A percentile compares a stretch with the other conserved stretches of the same genome.
Conservation (phyloP, 768 basidiomycete genomes). For the Mrakia gelida region DNA sequence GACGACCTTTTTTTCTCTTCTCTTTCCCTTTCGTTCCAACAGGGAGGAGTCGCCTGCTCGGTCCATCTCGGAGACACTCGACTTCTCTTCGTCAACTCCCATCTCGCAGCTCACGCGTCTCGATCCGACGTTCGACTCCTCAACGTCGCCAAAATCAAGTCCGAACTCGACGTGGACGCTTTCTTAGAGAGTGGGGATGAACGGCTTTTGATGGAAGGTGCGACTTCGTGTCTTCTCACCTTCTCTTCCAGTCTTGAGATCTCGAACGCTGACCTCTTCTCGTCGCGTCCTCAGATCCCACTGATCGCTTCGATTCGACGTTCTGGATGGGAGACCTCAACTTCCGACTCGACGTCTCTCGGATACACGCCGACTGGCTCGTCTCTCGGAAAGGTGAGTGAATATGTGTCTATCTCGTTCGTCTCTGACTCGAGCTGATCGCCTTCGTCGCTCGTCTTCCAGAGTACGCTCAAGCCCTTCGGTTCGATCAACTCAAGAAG, state of each 20-base stretch:
- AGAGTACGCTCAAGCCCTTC: conserved; percentile 30
- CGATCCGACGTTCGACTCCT: conserved; percentile 27
- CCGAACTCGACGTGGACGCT: conserved; percentile 25
- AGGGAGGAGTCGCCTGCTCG: conserved; percentile 23
- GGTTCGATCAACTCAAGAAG: conserved; percentile 31
- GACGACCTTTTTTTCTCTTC: neutral
- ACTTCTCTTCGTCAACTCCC: conserved; percentile 32
- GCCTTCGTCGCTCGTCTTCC: neutral
- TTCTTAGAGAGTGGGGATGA: conserved; percentile 29
- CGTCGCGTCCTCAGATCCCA: conserved; percentile 18
- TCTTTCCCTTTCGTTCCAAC: no score
- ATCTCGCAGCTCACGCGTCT: conserved; percentile 28
- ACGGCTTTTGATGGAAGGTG: conserved; percentile 20
- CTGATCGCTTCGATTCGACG: conserved; percentile 28
- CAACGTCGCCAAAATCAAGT: conserved; percentile 31
- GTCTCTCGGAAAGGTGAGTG: conserved; percentile 24
- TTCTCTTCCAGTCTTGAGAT: neutral
- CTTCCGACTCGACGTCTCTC: conserved; percentile 29
- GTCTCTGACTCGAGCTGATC: neutral
- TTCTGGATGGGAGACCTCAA: conserved; percentile 33
- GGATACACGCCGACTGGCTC: conserved; percentile 33
- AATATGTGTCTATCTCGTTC: no score
- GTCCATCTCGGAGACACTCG: conserved; percentile 22
- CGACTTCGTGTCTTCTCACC: neutral
- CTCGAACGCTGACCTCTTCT: neutral